phyloP scores from a whole-genome alignment of 2,329 filamentous ascomycete genomes.

The Tolypocladium sp. region DNA sequence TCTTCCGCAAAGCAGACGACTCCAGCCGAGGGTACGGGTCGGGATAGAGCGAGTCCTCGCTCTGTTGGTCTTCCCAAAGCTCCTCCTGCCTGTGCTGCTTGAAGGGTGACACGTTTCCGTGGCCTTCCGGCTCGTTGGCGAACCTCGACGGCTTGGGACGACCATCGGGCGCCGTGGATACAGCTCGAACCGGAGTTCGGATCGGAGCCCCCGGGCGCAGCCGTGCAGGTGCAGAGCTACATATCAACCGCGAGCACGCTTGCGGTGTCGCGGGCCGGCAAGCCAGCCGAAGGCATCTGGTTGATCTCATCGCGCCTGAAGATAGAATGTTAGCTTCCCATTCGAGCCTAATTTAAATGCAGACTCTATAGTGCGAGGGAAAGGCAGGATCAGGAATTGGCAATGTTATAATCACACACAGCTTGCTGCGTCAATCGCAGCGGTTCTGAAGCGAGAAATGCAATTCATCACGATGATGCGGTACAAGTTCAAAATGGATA shows the following conservation, averaged over 20 bases:
- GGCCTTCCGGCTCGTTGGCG: constrained; percentile 9
- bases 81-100: constrained; percentile 24
- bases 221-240: not conserved
- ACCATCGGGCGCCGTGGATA: constrained; percentile 11
- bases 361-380: constrained; percentile 1
- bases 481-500: not conserved
- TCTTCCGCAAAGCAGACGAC: constrained; percentile 14
- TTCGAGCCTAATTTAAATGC: not conserved
- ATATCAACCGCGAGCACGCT: not conserved
- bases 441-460: constrained; percentile 38
- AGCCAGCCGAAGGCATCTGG: constrained; percentile 26
- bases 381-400: constrained; percentile 25
- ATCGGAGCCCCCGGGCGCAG: not conserved
- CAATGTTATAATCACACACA: constrained; percentile 33
- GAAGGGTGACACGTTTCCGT: constrained; percentile 22
- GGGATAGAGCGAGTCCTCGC: constrained; percentile 23
- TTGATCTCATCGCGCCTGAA: constrained; percentile 26
- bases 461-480: constrained; percentile 29
- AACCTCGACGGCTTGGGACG: constrained; percentile 6
- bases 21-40: constrained; percentile 26
- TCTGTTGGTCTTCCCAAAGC: constrained; percentile 21
- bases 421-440: constrained; percentile 38
- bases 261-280: constrained; percentile 13
- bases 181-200: constrained; percentile 3
- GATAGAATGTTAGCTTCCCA: constrained; percentile 1